phyloP scores from a whole-genome alignment of 2,329 filamentous ascomycete genomes.

The Epichloe brachyelytri region DNA sequence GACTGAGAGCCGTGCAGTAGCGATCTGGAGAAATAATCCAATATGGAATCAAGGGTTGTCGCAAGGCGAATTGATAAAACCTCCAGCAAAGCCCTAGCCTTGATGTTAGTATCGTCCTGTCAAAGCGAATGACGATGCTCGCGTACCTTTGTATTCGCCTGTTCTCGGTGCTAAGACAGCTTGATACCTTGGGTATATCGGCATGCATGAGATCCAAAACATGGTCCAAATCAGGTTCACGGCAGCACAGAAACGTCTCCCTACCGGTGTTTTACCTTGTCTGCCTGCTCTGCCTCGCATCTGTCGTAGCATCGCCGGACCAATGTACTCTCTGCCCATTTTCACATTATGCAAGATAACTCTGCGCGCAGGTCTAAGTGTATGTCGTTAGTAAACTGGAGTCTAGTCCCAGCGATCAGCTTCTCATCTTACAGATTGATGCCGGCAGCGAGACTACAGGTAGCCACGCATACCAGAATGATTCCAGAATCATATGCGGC shows the following conservation, averaged over 20 bases:
- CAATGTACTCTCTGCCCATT: constrained; percentile 67
- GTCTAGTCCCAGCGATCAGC: too few species aligned
- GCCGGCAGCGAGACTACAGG: constrained; percentile 70
- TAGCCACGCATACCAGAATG: constrained; percentile 60
- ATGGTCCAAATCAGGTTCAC: constrained; percentile 52
- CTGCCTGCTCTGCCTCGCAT: constrained; percentile 69
- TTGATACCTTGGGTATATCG: constrained; percentile 56
- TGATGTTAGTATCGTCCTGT: neutral
- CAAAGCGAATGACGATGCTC: neutral
- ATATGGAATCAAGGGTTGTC: constrained; percentile 48
- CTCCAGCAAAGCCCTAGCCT: constrained; percentile 52
- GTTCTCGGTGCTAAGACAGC: constrained; percentile 55
- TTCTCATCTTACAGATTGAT: constrained; percentile 47
- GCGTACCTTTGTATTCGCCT: constrained; percentile 51
- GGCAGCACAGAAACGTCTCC: constrained; percentile 70
- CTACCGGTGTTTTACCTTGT: constrained; percentile 65
- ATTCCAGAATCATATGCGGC: constrained; percentile 56
- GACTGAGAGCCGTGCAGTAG: constrained; percentile 48
- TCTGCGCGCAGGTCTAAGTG: constrained; percentile 43
- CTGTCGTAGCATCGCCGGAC: constrained; percentile 66
- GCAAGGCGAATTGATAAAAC: constrained; percentile 56
- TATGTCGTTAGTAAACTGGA: constrained; percentile 6
- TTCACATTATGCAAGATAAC: constrained; percentile 64
- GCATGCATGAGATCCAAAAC: constrained; percentile 60
- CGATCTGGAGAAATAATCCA: constrained; percentile 57